Evolutionary conservation across 73 alveolate species (phyloP), one percentile per base, ranked within the genome.

Genomic region (Paramecium octaurelia): DNA sequence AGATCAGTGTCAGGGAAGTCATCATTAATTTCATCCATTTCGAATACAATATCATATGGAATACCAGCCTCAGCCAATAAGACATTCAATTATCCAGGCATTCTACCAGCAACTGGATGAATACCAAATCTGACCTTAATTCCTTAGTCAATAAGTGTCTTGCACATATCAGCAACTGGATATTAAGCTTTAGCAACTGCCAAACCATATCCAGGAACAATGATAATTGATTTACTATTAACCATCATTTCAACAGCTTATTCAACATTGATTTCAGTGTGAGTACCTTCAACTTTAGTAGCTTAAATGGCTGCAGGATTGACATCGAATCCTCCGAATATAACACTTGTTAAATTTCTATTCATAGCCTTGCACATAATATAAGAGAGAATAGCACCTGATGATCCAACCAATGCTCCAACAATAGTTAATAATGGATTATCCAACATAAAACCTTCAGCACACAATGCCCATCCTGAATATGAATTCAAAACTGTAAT

Each of bases 101-200:
- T 75, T 77, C 98, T 93, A 6, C 98, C 98, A 2, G 98, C 98
- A 27, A 95, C 98, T 27, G 98, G 98, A 85, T 96, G 98, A 59
- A 96, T 96, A 80, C 95, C 97, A 92, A 96, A 96, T 91, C 96
- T 76, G 85, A 83, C 90, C 43, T 77, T 77, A n/a, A 92, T 46
- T 40, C 92, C 92, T 21, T 92, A 43, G 12, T 92, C 95, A 34
- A 35, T 59, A 16, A 50, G 43, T 14, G 86, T 58, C 85, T 92
- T 86, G 50, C 38, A 83, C 59, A 92, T 85, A 0, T 92, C 95
- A 85, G 95, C 92, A 42, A 92, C 84, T 8, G 95, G 87, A 85
- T 86, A 58, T 92, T 92, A 92, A 0, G 95, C 96, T 20, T 94
- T 92, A n/a, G 98, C 97, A 71, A 93, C 98, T 23, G 98, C 98